Base-by-base conservation (phyloP, 2,329 filamentous ascomycete genomes). In the Chalaropsis ovoidea region DNA sequence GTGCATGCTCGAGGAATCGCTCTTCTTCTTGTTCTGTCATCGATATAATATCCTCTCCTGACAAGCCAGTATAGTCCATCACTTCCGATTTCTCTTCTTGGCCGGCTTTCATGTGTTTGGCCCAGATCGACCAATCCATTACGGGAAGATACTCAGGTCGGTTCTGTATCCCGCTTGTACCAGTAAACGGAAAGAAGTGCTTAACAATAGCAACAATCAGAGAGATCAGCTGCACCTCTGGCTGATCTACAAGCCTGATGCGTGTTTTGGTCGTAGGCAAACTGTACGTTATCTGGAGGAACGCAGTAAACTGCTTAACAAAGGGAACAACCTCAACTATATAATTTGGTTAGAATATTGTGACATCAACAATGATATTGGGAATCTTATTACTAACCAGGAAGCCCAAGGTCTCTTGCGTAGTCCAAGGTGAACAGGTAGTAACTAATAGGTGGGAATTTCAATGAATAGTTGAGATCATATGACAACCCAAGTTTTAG, bases 181-280 rank as follows among this genome's bases (percentile, higher is more conserved):
- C 24, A 77, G 76, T 70, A 56, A 96, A 84, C 0, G 93, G 90
- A 70, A 90, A 91, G 22, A 88, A 78, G 1, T 96, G 74, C 71
- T 96, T 96, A 2, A 87, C 85, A 3, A 88, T 84, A 15, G 95
- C 80, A 1, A 96, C 77, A 2, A 96, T 74, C 2, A 90, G 77
- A 3, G 86, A 80, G 65, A 90, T 78, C 0, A 96, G 76, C 54
- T 88, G 82, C 5, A 89, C 78, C 71, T 97, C 94, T 0, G 94
- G 90, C 68, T 87, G 81, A 62, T 84, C 78, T 17, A 86, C 62
- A 3, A 69, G 31, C 52, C 67, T 67, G 19, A 68, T 65, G 4
- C 68, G 65, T 35, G 17, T 17, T 58, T 66, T 68, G 11, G 49
- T 22, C 19, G 65, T 61, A 22, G 64, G 64, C 17, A 66, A 42